Percentiles rank a stretch among this genome's conserved stretches.
phyloP scores from a whole-genome alignment of 208 protist species.

The Balamuthia mandrillaris region DNA sequence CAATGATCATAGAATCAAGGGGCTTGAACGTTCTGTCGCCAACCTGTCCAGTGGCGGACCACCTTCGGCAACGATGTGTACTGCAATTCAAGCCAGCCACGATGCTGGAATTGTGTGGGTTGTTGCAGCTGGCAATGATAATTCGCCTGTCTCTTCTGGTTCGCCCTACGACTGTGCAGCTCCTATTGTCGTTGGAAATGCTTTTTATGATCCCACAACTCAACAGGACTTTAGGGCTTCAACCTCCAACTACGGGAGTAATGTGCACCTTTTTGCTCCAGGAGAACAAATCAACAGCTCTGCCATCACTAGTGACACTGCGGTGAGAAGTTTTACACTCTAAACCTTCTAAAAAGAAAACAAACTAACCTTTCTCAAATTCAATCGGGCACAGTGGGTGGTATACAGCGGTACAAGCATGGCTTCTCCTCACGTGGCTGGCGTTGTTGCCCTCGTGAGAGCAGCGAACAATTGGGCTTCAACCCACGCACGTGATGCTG shows the following conservation, averaged over 20 bases:
- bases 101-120: slow-evolving; percentile 37
- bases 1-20: neutral
- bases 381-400: too few species aligned
- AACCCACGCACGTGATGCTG: too few species aligned
- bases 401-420: slow-evolving; percentile 44
- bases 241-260: slow-evolving; percentile 46
- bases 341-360: too few species aligned
- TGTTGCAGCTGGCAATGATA: slow-evolving; percentile 44
- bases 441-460: slow-evolving; percentile 37
- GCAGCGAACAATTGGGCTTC: too few species aligned
- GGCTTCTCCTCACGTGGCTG: slow-evolving; percentile 42
- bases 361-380: too few species aligned
- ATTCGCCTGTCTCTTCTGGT: too few species aligned
- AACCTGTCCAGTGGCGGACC: slow-evolving; percentile 46
- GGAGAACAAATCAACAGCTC: slow-evolving; percentile 31
- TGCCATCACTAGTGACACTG: too few species aligned
- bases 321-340: too few species aligned
- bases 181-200: slow-evolving; percentile 32
- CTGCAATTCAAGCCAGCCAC: slow-evolving; percentile 21
- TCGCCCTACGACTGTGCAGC: too few species aligned
- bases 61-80: neutral
- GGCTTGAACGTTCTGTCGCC: neutral
- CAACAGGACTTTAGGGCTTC: neutral
- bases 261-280: slow-evolving; percentile 26
- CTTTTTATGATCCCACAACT: neutral